phyloP scores from a whole-genome alignment of 208 protist genomes.

The Chromosphaera perkinsii region DNA sequence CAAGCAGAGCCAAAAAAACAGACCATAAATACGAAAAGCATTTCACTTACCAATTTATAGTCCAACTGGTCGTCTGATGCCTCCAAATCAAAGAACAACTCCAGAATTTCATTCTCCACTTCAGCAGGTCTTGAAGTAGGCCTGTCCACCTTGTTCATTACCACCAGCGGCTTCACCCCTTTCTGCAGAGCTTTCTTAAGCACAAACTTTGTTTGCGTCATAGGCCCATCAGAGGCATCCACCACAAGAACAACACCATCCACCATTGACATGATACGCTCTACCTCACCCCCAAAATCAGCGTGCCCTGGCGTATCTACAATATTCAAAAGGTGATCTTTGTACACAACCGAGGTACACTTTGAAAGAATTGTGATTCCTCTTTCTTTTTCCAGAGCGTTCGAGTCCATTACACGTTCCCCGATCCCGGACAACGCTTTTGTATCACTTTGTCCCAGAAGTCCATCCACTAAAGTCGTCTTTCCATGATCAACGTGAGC shows the following conservation, averaged over 20 bases:
- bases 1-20: no score
- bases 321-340: conserved; percentile 83
- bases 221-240: conserved; percentile 88
- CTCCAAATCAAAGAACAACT: conserved; percentile 86
- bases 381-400: conserved; percentile 80
- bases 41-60: no score
- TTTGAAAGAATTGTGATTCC: conserved; percentile 96
- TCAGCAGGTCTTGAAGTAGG: conserved; percentile 76
- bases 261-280: conserved; percentile 91
- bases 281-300: conserved; percentile 95
- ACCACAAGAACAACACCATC: conserved; percentile 83
- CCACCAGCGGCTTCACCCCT: conserved; percentile 86
- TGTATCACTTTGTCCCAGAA: conserved; percentile 72
- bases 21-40: no score
- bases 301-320: conserved; percentile 93
- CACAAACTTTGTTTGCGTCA: conserved; percentile 93
- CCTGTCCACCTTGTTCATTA: conserved; percentile 83
- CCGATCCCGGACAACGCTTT: background rate
- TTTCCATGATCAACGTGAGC: conserved; percentile 93
- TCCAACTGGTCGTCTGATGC: conserved; percentile 85
- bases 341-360: conserved; percentile 46
- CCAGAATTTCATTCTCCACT: conserved; percentile 84
- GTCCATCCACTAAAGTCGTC: conserved; percentile 88
- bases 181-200: conserved; percentile 87
- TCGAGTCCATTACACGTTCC: conserved; percentile 91